Conservation (phyloP, 352 stramenopile genomes). For the Pythium grandisporangium region DNA sequence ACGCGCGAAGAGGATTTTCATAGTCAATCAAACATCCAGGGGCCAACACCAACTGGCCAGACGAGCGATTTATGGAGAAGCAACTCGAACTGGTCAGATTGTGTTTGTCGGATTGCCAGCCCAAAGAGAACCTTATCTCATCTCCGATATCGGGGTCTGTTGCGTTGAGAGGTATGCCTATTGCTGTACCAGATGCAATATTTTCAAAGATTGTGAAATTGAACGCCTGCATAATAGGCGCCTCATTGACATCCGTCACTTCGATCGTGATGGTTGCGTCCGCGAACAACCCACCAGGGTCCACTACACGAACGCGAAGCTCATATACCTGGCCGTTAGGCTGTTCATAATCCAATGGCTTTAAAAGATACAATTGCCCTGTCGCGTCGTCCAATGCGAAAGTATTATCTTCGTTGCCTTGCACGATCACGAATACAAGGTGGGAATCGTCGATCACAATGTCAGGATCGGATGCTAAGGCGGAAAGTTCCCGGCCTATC, state of each 20-base stretch:
- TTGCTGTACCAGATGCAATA: not conserved
- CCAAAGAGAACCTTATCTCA: conserved; percentile 5
- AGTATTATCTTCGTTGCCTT: conserved; percentile 3
- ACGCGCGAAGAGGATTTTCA: conserved; percentile 4
- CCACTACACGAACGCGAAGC: conserved; percentile 20
- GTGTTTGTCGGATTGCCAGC: not conserved
- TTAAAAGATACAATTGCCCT: conserved; percentile 4
- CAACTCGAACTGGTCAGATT: conserved; percentile 1
- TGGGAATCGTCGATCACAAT: conserved; percentile 4
- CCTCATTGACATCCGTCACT: conserved; percentile 15
- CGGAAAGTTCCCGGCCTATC: not conserved
- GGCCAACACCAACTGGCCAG: conserved; percentile 9
- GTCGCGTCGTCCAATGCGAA: conserved; percentile 7
- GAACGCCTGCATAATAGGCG: conserved; percentile 10
- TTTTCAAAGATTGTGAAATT: conserved; percentile 13
- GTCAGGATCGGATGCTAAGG: conserved; percentile 12
- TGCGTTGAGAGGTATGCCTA: conserved; percentile 9
- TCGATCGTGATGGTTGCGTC: conserved; percentile 9
- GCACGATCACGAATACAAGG: conserved; percentile 10
- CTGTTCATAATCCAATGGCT: conserved; percentile 11
- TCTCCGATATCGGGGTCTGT: conserved; percentile 11
- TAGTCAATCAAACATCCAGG: conserved; percentile 13
- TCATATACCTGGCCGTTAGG: not conserved
- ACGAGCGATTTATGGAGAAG: conserved; percentile 12
- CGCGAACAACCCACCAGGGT: conserved; percentile 12